Conservation (phyloP, 495 filamentous ascomycete species). For the Aspergillus asperescens region DNA sequence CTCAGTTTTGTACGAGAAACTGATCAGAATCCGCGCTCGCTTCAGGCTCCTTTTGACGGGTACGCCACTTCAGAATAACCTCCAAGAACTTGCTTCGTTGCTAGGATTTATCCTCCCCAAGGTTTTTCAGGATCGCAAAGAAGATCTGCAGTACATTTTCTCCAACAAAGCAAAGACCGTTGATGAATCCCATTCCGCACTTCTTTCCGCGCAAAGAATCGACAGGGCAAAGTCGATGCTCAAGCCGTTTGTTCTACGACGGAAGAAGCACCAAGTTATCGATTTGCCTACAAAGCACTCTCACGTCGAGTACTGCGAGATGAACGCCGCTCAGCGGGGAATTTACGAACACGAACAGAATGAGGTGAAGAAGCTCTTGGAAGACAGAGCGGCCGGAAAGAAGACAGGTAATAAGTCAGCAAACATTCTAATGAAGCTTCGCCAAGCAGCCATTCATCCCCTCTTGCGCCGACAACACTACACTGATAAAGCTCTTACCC, state of each 20-base stretch:
- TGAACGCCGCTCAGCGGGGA: conserved; percentile 61
- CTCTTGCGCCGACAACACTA: conserved; percentile 80
- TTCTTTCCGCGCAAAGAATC: conserved; percentile 81
- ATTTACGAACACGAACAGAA: conserved; percentile 64
- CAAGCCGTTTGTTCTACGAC: conserved; percentile 86
- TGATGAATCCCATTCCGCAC: conserved; percentile 61
- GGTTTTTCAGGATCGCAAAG: conserved; percentile 67
- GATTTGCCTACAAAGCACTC: conserved; percentile 78
- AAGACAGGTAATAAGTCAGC: conserved; percentile 51
- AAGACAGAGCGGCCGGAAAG: conserved; percentile 52
- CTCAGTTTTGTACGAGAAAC: conserved; percentile 70
- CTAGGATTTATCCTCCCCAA: conserved; percentile 86
- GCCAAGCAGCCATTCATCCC: conserved; percentile 89
- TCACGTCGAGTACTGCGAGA: conserved; percentile 70
- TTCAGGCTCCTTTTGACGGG: conserved; percentile 87
- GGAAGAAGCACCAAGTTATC: conserved; percentile 93
- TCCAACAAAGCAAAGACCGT: conserved; percentile 84
- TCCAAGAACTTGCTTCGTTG: conserved; percentile 82
- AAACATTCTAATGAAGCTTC: conserved; percentile 85
- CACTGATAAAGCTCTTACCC: conserved; percentile 61
- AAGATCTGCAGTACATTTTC: conserved; percentile 77
- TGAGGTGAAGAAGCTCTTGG: conserved; percentile 49
- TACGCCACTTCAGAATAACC: conserved; percentile 92
- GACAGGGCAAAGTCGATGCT: conserved; percentile 83
- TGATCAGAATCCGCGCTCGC: conserved; percentile 68